Evolutionary conservation across 2,329 filamentous ascomycete species (phyloP), one percentile per base, ranked within the genome.

Genomic region (Phialocephala sp.): DNA sequence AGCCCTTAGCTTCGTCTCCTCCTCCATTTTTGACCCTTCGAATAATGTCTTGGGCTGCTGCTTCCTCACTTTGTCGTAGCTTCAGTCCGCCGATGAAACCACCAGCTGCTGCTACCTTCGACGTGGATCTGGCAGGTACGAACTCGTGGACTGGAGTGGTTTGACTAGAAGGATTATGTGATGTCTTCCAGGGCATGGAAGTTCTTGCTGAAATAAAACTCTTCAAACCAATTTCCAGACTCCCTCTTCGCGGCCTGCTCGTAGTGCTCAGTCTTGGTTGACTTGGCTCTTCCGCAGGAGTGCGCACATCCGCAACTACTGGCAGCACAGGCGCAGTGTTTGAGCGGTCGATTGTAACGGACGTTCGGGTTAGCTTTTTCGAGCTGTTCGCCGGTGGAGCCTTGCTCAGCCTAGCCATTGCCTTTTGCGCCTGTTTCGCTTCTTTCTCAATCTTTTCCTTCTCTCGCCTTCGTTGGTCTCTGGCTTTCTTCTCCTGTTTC

Each of bases 351-450:
- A 68, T 60, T 2, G 63, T 14, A 15, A 61, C 37, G 32, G 61
- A 24, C 52, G 72, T 62, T 35, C 65, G 70, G 35, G 56, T 54
- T n/a, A 71, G 62, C 14, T 67, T 60, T 32, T 71, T 70, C 24
- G 50, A 54, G 24, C 50, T 54, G 52, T 66, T 69, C n/a, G 68
- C 65, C 37, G 73, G 72, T 15, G 71, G 68, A 60, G 72, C 32
- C 66, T 78, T 75, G 63, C 71, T 73, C 61, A 79, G 52, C 73
- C 75, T 20, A 47, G 58, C 57, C 77, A 20, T 78, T 74, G 50
- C 73, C 62, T 69, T 84, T 20, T 83, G 74, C 69, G 78, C 60
- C 81, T 77, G 57, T 76, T 77, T 60, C 78, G 72, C 8, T 72
- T 72, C 70, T 8, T 76, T 74, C 63, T 73, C 76, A 47, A 80